These are phyloP conservation scores for Coemansia sp. DNA, from an alignment of 192 early-diverging fungal species.

Conservation along the genomic window DNA sequence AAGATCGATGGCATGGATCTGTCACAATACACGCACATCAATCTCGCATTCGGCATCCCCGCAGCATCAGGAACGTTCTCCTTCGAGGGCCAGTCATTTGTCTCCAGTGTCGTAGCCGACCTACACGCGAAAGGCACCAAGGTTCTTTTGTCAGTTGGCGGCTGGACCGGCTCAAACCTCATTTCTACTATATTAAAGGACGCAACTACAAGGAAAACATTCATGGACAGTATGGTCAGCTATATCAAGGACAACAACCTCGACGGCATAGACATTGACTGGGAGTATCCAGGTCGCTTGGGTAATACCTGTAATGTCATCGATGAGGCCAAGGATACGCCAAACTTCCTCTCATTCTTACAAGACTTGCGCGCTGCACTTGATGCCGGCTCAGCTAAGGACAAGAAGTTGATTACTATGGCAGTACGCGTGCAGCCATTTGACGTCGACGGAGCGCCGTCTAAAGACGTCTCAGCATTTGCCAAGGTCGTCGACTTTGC, in stretches of 20 bases:
- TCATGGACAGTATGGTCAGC: slow-evolving; percentile 52
- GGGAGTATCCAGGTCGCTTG: slow-evolving; percentile 62
- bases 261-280: slow-evolving; percentile 77
- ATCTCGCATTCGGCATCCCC: slow-evolving; percentile 63
- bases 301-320: slow-evolving; percentile 40
- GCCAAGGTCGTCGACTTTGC: slow-evolving; percentile 63
- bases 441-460: slow-evolving; percentile 42
- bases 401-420: slow-evolving; percentile 62
- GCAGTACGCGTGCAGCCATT: slow-evolving; percentile 63
- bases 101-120: slow-evolving; percentile 35
- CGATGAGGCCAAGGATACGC: slow-evolving; percentile 60
- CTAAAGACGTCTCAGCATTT: slow-evolving; percentile 61
- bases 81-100: slow-evolving; percentile 30
- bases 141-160: slow-evolving; percentile 65
- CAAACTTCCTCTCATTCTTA: slow-evolving; percentile 65
- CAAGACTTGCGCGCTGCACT: slow-evolving; percentile 59
- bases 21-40: slow-evolving; percentile 64
- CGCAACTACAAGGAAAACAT: slow-evolving; percentile 22
- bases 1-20: slow-evolving; percentile 25
- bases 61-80: slow-evolving; percentile 24
- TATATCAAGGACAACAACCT: slow-evolving; percentile 58
- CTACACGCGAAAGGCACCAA: slow-evolving; percentile 59
- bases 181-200: slow-evolving; percentile 34
- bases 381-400: slow-evolving; percentile 34
- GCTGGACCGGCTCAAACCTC: slow-evolving; percentile 62